Evolutionary conservation across 129 eudicot species (phyloP).

Genomic region (Chrysanthemum lavandulifolium): DNA sequence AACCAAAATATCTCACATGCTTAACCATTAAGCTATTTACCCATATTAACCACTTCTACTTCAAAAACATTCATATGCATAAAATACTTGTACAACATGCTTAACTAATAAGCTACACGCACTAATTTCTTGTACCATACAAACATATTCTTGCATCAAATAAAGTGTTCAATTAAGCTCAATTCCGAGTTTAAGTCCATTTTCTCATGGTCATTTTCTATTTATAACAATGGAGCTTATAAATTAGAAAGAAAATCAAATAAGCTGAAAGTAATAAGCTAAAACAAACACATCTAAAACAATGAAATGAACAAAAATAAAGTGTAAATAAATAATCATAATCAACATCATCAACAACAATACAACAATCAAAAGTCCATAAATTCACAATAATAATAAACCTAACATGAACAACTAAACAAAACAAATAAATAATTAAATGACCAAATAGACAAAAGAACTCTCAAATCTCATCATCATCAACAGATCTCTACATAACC

Average conservation of each 20-base stretch:
- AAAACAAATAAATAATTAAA: neutral
- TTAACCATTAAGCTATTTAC: neutral
- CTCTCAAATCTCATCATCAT: neutral
- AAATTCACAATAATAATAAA: neutral
- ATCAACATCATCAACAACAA: conserved; percentile 4
- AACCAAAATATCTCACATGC: neutral
- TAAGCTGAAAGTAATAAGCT: neutral
- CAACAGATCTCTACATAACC: conserved; percentile 52
- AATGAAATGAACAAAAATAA: conserved; percentile 1
- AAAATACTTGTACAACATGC: neutral
- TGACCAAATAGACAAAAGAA: neutral
- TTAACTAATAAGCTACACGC: neutral
- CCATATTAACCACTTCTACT: conserved; percentile 4
- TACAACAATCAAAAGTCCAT: neutral
- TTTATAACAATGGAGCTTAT: no score
- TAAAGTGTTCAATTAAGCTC: no score
- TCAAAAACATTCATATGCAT: neutral
- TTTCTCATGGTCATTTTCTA: no score
- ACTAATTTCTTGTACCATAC: neutral
- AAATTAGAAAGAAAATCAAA: no score
- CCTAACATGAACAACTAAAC: conserved; percentile 9
- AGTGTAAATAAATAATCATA: neutral
- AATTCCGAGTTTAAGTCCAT: no score
- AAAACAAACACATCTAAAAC: neutral
- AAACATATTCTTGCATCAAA: neutral